phyloP scores from a whole-genome alignment of 352 stramenopile species.

The Pythium utonaiense region DNA sequence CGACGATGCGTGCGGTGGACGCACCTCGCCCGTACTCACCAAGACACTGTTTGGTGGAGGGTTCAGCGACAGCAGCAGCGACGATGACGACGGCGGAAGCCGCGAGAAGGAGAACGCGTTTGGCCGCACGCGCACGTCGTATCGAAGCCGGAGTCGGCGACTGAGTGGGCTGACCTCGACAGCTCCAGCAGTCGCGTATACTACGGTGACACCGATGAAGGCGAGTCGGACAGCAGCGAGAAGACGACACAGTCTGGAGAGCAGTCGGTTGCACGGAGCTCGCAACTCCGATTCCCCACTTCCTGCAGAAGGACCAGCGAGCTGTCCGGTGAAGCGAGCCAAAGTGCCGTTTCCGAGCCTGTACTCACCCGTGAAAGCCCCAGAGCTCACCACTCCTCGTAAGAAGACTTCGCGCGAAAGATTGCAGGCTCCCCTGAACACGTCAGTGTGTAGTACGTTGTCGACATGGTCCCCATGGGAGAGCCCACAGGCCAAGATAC shows the following conservation, averaged over 20 bases:
- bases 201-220: slow-evolving; percentile 17
- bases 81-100: slow-evolving; percentile 15
- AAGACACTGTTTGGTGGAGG: slow-evolving; percentile 26
- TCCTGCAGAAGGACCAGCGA: slow-evolving; percentile 1
- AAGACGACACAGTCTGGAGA: slow-evolving; percentile 11
- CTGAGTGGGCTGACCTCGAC: slow-evolving; percentile 4
- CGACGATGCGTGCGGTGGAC: neutral
- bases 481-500: slow-evolving; percentile 10
- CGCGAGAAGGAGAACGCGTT: slow-evolving; percentile 4
- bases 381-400: slow-evolving; percentile 7
- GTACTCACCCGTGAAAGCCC: slow-evolving; percentile 22
- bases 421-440: neutral
- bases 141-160: slow-evolving; percentile 17
- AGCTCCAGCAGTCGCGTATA: slow-evolving; percentile 6
- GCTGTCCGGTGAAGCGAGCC: slow-evolving; percentile 7
- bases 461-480: slow-evolving; percentile 23
- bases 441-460: slow-evolving; percentile 18
- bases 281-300: slow-evolving; percentile 6
- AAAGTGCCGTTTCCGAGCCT: slow-evolving; percentile 18
- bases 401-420: neutral
- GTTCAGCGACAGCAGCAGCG: slow-evolving; percentile 17
- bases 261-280: neutral
- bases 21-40: slow-evolving; percentile 12
- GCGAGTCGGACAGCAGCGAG: slow-evolving; percentile 6
- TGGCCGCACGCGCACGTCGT: slow-evolving; percentile 6